These are phyloP conservation scores for Candida sonorensis DNA, from an alignment of 805 yeast species.

Conservation along the genomic window DNA sequence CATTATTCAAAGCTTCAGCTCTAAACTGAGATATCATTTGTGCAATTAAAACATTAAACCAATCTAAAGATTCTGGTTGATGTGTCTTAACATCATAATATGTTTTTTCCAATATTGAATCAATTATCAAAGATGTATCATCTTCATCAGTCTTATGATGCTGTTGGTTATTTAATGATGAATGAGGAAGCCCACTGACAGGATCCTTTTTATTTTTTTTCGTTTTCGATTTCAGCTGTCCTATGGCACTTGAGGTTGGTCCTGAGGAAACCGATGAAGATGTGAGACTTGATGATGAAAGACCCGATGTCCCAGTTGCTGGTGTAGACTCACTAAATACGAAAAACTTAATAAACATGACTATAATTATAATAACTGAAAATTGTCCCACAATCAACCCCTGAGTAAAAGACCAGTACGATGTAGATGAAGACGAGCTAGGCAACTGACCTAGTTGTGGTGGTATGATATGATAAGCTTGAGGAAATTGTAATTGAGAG, in stretches of 20 bases:
- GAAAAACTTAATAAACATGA: slow-evolving; percentile 65
- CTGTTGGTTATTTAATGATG: too few relatives aligned
- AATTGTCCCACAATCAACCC: slow-evolving; percentile 71
- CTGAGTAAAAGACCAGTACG: slow-evolving; percentile 63
- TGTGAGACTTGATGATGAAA: too few relatives aligned
- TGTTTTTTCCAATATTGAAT: slow-evolving; percentile 74
- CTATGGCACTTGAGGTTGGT: too few relatives aligned
- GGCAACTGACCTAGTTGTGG: slow-evolving; percentile 1
- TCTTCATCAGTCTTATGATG: slow-evolving; percentile 7
- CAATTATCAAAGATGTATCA: slow-evolving; percentile 13
- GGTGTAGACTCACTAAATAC: slow-evolving; percentile 63
- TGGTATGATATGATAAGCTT: too few relatives aligned
- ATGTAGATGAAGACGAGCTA: slow-evolving; percentile 1
- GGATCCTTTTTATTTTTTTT: too few relatives aligned
- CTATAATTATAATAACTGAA: slow-evolving; percentile 57
- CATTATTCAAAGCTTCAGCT: slow-evolving; percentile 79
- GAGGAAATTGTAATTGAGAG: too few relatives aligned
- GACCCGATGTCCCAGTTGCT: slow-evolving; percentile 27
- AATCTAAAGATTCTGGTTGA: slow-evolving; percentile 84
- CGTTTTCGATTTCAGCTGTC: too few relatives aligned
- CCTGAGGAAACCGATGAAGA: too few relatives aligned
- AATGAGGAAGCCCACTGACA: too few relatives aligned
- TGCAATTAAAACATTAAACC: slow-evolving; percentile 94
- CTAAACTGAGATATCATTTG: slow-evolving; percentile 84
- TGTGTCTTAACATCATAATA: slow-evolving; percentile 88